Percentiles rank a stretch among this genome's conserved stretches.
Evolutionary conservation across 768 basidiomycete genomes (phyloP).

Genomic region (Boletus reticuloceps): DNA sequence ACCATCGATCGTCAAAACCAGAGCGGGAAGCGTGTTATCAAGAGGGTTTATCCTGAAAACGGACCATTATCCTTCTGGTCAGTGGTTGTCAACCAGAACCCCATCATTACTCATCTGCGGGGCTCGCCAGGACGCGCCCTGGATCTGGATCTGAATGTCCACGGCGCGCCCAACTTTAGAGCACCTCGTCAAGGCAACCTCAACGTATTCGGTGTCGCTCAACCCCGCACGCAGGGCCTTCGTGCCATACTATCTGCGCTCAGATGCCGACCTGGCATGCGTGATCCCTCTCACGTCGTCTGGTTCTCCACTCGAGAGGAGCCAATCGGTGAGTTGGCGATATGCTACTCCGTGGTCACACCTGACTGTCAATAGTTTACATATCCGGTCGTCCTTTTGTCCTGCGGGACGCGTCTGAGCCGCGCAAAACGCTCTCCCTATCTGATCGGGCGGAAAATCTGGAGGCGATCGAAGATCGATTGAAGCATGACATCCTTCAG

Average conservation of each 20-base stretch:
- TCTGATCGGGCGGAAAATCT: conserved; percentile 95
- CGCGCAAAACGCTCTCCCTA: conserved; percentile 71
- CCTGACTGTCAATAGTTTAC: conserved; percentile 47
- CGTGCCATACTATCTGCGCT: conserved; percentile 87
- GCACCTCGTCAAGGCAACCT: conserved; percentile 74
- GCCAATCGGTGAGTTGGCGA: conserved; percentile 66
- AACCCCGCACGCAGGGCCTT: conserved; percentile 90
- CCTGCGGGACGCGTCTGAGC: conserved; percentile 81
- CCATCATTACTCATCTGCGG: conserved; percentile 1
- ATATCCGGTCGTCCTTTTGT: conserved; percentile 94
- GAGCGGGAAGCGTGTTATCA: conserved; percentile 79
- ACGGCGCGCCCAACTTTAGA: conserved; percentile 95
- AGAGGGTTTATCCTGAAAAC: conserved; percentile 94
- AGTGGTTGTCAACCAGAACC: conserved; percentile 11
- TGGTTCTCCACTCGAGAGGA: conserved; percentile 99
- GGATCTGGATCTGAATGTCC: conserved; percentile 86
- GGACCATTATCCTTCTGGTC: conserved; percentile 81
- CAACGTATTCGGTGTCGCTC: conserved; percentile 94
- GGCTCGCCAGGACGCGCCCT: conserved; percentile 67
- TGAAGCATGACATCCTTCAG: conserved; percentile 88
- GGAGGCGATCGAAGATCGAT: conserved; percentile 84
- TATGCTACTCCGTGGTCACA: not conserved
- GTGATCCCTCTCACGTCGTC: conserved; percentile 70
- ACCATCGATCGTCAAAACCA: conserved; percentile 76
- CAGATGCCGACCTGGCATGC: conserved; percentile 62